Conservation (phyloP, 371 early-diverging fungal genomes). For the Mortierella sp. region DNA sequence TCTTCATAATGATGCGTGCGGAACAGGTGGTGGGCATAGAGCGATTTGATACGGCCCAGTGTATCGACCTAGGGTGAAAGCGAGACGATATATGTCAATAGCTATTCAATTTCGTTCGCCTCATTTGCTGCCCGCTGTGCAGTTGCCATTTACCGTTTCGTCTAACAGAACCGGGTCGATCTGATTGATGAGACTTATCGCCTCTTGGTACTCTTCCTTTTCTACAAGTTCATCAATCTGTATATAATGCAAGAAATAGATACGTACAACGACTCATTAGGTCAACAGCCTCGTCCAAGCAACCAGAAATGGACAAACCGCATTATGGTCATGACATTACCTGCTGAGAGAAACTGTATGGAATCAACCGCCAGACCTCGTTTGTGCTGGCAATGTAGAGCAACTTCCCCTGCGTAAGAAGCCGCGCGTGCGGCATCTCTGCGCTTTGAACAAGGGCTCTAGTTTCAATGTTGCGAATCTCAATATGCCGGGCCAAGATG, state of each 20-base stretch:
- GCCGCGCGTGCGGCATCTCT: slow-evolving; percentile 68
- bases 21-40: slow-evolving; percentile 90
- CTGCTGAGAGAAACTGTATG: slow-evolving; percentile 89
- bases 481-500: slow-evolving; percentile 76
- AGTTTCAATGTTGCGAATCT: slow-evolving; percentile 88
- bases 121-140: too few relatives aligned
- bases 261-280: too few relatives aligned
- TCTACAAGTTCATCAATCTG: slow-evolving; percentile 83
- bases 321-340: too few relatives aligned
- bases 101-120: too few relatives aligned
- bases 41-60: slow-evolving; percentile 74
- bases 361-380: slow-evolving; percentile 89
- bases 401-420: slow-evolving; percentile 76
- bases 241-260: neutral
- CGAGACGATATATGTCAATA: too few relatives aligned
- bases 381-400: slow-evolving; percentile 82
- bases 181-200: slow-evolving; percentile 87
- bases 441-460: slow-evolving; percentile 84
- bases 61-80: slow-evolving; percentile 56
- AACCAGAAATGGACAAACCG: too few relatives aligned
- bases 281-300: too few relatives aligned
- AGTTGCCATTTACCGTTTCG: slow-evolving; percentile 67
- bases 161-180: slow-evolving; percentile 86
- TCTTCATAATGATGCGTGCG: slow-evolving; percentile 79
- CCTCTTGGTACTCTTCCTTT: slow-evolving; percentile 84